Conservation (phyloP, 768 basidiomycete genomes). For the Lactarius quietus region DNA sequence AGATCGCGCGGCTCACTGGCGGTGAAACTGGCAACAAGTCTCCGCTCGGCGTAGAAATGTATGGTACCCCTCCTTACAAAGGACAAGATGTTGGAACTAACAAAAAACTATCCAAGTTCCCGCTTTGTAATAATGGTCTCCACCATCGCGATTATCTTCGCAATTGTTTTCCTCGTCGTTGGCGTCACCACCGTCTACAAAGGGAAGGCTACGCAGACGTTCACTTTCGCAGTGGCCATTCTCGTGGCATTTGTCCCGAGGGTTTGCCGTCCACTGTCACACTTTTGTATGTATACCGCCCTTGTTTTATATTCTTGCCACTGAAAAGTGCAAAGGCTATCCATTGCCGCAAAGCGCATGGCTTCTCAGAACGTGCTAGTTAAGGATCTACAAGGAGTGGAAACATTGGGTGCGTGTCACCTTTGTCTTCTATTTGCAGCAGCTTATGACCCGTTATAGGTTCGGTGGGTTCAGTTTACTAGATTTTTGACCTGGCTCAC, state of each 20-base stretch:
- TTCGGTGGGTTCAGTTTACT: background rate
- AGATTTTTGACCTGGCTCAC: slow-evolving; percentile 20
- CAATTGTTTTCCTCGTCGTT: slow-evolving; percentile 60
- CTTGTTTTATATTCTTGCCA: background rate
- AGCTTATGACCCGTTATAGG: slow-evolving; percentile 27
- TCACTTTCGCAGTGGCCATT: slow-evolving; percentile 59
- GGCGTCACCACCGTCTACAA: slow-evolving; percentile 65
- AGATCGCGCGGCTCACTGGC: slow-evolving; percentile 65
- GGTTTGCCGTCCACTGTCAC: slow-evolving; percentile 68
- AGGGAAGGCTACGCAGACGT: slow-evolving; percentile 54
- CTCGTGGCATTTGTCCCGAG: slow-evolving; percentile 58
- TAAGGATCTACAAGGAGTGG: slow-evolving; percentile 69
- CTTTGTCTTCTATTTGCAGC: background rate
- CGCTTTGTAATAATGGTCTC: slow-evolving; percentile 63
- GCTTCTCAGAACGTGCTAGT: slow-evolving; percentile 68
- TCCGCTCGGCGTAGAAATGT: slow-evolving; percentile 67
- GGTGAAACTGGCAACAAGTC: slow-evolving; percentile 61
- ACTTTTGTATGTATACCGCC: slow-evolving; percentile 37
- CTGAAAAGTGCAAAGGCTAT: slow-evolving; percentile 35
- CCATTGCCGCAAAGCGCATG: slow-evolving; percentile 70
- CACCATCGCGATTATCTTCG: slow-evolving; percentile 56
- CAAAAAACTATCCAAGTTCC: slow-evolving; percentile 36
- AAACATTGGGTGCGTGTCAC: slow-evolving; percentile 50
- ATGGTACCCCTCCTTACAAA: slow-evolving; percentile 21
- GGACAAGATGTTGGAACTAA: background rate